Evolutionary conservation across 1,139 yeast species (phyloP).

Genomic region (Maudiozyma humilis): DNA sequence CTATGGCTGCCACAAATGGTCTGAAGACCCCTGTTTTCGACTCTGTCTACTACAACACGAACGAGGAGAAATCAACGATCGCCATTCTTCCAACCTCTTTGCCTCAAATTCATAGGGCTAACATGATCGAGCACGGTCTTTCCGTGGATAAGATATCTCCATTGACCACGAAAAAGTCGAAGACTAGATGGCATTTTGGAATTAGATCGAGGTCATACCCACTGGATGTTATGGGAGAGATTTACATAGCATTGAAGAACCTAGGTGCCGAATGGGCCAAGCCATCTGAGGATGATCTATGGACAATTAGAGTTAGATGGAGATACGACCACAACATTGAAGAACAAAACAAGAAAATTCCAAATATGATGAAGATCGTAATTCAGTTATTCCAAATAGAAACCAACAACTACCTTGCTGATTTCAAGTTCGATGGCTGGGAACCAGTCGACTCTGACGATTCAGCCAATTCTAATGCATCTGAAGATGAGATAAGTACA

Average conservation of each 20-base stretch:
- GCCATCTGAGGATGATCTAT: constrained; percentile 84
- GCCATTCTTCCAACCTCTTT: constrained; percentile 89
- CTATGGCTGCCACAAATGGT: constrained; percentile 24
- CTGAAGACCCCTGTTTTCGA: constrained; percentile 16
- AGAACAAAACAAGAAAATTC: constrained; percentile 31
- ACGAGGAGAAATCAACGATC: constrained; percentile 45
- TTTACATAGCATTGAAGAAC: constrained; percentile 84
- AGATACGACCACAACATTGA: constrained; percentile 42
- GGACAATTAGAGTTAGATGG: constrained; percentile 98
- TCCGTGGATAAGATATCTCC: constrained; percentile 57
- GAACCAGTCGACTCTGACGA: constrained; percentile 40
- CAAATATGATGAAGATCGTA: constrained; percentile 93
- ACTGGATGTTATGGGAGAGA: constrained; percentile 96
- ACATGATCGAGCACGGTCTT: constrained; percentile 60
- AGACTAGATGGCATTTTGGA: constrained; percentile 98
- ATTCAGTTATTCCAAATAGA: constrained; percentile 93
- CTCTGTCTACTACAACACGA: constrained; percentile 15
- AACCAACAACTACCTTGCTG: constrained; percentile 91
- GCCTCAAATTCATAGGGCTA: constrained; percentile 91
- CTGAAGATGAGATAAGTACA: constrained; percentile 60
- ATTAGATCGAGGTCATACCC: constrained; percentile 94
- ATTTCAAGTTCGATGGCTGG: constrained; percentile 98
- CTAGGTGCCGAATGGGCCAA: constrained; percentile 97
- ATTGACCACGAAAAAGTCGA: constrained; percentile 71
- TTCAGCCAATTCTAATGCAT: constrained; percentile 27